Conservation (phyloP, 2,329 filamentous ascomycete species). For the Myriosclerotinia scirpicola region DNA sequence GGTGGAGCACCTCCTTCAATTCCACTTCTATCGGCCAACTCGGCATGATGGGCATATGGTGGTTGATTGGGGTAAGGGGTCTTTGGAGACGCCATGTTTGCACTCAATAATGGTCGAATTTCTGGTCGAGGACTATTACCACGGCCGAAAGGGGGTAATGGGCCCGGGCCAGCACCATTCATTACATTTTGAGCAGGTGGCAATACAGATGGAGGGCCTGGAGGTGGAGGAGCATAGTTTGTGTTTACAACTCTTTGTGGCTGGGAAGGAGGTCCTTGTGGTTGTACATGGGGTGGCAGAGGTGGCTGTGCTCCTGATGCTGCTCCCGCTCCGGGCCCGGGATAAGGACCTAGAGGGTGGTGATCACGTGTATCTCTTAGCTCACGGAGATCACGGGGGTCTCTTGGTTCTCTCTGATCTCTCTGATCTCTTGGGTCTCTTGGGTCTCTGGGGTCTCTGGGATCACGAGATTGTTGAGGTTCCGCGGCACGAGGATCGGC, state of each 20-base stretch:
- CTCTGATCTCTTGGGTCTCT: not conserved
- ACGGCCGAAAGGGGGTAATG: constrained; percentile 69
- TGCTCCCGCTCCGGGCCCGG: constrained; percentile 31
- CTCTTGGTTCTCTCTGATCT: constrained; percentile 14
- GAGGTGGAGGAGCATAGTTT: constrained; percentile 51
- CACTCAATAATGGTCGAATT: constrained; percentile 78
- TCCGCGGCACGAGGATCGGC: constrained; percentile 30
- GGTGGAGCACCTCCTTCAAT: constrained; percentile 62
- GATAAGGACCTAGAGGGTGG: constrained; percentile 37
- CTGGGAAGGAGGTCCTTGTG: constrained; percentile 42
- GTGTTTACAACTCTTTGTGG: constrained; percentile 59
- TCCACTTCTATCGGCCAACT: constrained; percentile 44
- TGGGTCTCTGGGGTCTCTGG: constrained; percentile 26
- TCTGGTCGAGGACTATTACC: constrained; percentile 81
- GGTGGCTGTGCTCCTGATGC: constrained; percentile 28
- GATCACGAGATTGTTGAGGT: constrained; percentile 37
- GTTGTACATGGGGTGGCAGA: constrained; percentile 42
- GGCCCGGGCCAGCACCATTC: constrained; percentile 37
- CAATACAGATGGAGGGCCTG: constrained; percentile 45
- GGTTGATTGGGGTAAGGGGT: constrained; percentile 80
- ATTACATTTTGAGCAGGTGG: constrained; percentile 46
- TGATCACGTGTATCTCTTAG: constrained; percentile 29
- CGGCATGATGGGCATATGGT: constrained; percentile 71
- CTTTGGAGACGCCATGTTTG: constrained; percentile 86
- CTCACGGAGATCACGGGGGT: constrained; percentile 12